phyloP scores from a whole-genome alignment of 2,329 filamentous ascomycete species.

The Sporothrix inflata region DNA sequence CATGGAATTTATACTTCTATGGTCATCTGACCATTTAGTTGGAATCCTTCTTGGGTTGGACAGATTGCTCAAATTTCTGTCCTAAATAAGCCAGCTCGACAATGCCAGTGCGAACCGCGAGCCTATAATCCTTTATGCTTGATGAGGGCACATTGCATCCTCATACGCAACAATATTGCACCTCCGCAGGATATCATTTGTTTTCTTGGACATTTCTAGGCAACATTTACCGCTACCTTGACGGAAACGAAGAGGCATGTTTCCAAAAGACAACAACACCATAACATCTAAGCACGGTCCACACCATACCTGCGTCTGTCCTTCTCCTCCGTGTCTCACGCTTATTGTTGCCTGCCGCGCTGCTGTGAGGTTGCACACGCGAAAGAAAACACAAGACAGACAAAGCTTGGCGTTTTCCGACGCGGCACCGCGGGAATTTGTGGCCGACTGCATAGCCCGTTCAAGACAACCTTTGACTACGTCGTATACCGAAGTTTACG shows the following conservation, averaged over 20 bases:
- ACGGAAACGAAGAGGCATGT: background rate
- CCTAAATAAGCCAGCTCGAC: background rate
- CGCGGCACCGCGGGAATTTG: background rate
- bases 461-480: background rate
- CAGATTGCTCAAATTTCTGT: background rate
- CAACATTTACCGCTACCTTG: background rate
- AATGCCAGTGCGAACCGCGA: background rate
- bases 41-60: background rate
- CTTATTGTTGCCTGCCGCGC: slow-evolving; percentile 14
- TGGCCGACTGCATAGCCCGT: background rate
- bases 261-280: background rate
- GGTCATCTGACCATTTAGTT: background rate
- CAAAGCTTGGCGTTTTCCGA: slow-evolving; percentile 10
- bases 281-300: background rate
- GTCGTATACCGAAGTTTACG: background rate
- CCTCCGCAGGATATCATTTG: background rate
- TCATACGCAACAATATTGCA: background rate
- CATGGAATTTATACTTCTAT: background rate
- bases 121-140: background rate
- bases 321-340: background rate
- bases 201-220: background rate
- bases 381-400: background rate
- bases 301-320: too few relatives aligned
- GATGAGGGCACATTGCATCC: background rate
- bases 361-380: background rate